Conservation (phyloP, 306 rosid species). For the Lathyrus tuberosus region DNA sequence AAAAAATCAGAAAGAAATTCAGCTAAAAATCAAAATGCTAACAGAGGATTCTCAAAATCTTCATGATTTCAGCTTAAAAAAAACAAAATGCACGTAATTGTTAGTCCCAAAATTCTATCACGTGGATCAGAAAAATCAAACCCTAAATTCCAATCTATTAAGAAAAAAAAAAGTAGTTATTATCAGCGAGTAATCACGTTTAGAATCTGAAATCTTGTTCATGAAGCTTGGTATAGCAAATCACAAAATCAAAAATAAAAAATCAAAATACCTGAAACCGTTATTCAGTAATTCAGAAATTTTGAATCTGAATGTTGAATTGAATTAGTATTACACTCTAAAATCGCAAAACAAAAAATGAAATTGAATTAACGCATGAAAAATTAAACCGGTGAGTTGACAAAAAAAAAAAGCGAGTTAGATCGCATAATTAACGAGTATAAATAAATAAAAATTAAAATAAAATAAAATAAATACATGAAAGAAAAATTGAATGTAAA, state of each 20-base stretch:
- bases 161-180: background rate
- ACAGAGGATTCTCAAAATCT: too few species aligned
- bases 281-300: conserved; percentile 2
- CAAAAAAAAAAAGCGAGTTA: background rate
- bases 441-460: too few species aligned
- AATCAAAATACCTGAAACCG: background rate
- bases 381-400: background rate
- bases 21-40: too few species aligned
- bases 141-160: background rate
- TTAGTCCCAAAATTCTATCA: too few species aligned
- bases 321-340: background rate
- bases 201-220: conserved; percentile 26
- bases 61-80: too few species aligned
- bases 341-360: conserved; percentile 11
- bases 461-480: background rate
- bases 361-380: conserved; percentile 16
- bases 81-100: too few species aligned
- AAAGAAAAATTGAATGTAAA: background rate
- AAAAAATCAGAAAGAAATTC: too few species aligned
- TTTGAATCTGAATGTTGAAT: background rate
- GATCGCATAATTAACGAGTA: background rate
- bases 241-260: background rate
- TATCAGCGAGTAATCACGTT: conserved; percentile 6
- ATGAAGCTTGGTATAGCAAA: background rate
- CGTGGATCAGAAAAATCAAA: too few species aligned